Evolutionary conservation across 2,329 filamentous ascomycete genomes (phyloP).

Genomic region (Lizonia empirigonia): DNA sequence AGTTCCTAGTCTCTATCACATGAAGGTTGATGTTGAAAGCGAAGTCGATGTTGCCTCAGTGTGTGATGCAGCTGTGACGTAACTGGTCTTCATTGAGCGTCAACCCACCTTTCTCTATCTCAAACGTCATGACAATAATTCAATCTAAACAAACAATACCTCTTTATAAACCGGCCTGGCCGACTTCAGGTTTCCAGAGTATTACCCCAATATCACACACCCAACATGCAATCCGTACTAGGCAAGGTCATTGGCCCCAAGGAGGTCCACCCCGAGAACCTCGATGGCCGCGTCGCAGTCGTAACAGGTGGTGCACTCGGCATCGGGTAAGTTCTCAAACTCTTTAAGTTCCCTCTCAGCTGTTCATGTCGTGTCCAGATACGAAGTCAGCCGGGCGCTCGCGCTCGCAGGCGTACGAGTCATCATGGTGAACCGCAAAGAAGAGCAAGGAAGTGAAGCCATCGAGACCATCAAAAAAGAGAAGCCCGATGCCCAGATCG

Average conservation of each 20-base stretch:
- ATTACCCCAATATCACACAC: not conserved
- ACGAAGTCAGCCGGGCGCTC: constrained; percentile 23
- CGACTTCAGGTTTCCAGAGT: not conserved
- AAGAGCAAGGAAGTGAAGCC: constrained; percentile 50
- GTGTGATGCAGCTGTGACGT: not conserved
- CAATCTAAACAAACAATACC: not conserved
- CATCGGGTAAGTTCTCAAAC: constrained; percentile 39
- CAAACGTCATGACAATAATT: not conserved
- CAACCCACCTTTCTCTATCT: not conserved
- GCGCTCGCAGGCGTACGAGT: constrained; percentile 24
- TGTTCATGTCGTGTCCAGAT: constrained; percentile 2
- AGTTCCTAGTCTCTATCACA: too few relatives aligned
- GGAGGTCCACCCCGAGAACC: constrained; percentile 38
- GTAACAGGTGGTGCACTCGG: constrained; percentile 50
- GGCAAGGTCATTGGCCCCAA: constrained; percentile 48
- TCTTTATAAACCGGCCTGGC: not conserved
- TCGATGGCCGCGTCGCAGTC: constrained; percentile 47
- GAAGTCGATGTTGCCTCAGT: too few relatives aligned
- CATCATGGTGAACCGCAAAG: constrained; percentile 40
- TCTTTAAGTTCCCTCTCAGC: not conserved
- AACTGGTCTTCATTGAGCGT: not conserved
- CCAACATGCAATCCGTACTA: constrained; percentile 50
- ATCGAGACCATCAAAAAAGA: constrained; percentile 44
- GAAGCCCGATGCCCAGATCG: constrained; percentile 37
- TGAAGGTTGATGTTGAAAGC: too few relatives aligned